Evolutionary conservation across 202 grass and related monocot species (phyloP), one percentile per base, ranked within the genome.

Genomic region (Zoysia matrella): DNA sequence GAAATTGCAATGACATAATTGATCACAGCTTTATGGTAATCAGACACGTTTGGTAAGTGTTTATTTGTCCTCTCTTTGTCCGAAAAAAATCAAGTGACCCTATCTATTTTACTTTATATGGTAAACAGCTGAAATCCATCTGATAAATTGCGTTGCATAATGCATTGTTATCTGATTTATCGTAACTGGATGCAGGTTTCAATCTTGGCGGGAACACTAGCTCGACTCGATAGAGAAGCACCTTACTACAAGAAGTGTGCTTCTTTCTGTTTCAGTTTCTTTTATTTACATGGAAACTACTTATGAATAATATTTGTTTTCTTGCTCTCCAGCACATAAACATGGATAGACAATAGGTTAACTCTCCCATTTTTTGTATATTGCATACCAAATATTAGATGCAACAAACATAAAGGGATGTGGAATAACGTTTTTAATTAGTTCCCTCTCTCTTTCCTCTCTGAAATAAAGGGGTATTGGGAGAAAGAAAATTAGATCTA

Each of bases 151-250:
- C 22, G 7, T 66, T 74, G 6, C 7, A 22, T 78, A 53, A 4
- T 65, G 13, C 53, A 43, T 42, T 68, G 1, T 51, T 45, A 71
- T 67, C 69, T 86, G 11, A 80, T 69, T 60, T 51, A 74, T 65
- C 22, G 75, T 81, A 56, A 54, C 67, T 74, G 53, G 52, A 75
- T 93, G 73, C 83, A 98, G 96, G 96, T 99, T 70, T 99, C 96
- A 43, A 99, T 99, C 90, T 99, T 99, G 89, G 96, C 96, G 7
- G 96, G 96, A 85, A 99, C 96, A 73, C 87, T 99, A 69, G 96
- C 96, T 87, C 96, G 96, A 75, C 93, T 99, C 50, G 96, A 99
- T 86, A 93, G 96, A 89, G 96, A 99, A 36, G 30, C 30, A 36
- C 30, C 30, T 36, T 36, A 36, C 30, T 36, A 36, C 30, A 36